Evolutionary conservation across 352 stramenopile genomes (phyloP).

Genomic region (Phytopythium cucurbitacearum): DNA sequence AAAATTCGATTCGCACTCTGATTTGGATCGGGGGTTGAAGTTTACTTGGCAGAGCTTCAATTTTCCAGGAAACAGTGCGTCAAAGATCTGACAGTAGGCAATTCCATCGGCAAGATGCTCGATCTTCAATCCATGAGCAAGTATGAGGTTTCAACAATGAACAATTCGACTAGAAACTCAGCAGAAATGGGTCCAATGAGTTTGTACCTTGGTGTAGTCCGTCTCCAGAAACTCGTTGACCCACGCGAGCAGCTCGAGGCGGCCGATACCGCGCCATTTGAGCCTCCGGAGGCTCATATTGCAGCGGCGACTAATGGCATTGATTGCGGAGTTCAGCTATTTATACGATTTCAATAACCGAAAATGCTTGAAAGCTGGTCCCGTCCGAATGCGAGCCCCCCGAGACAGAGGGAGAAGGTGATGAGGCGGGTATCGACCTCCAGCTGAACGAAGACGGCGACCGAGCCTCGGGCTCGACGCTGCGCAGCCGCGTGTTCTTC

Average conservation of each 20-base stretch:
- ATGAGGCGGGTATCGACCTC: too few species aligned
- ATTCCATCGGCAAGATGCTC: slow-evolving; percentile 78
- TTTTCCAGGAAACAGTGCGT: slow-evolving; percentile 67
- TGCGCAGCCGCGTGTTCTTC: too few species aligned
- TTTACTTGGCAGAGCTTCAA: slow-evolving; percentile 50
- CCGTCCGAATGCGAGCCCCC: too few species aligned
- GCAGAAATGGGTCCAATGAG: not conserved
- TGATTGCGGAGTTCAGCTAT: too few species aligned
- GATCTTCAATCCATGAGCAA: slow-evolving; percentile 22
- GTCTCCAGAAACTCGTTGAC: slow-evolving; percentile 80
- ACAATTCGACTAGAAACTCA: not conserved
- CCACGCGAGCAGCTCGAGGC: slow-evolving; percentile 74
- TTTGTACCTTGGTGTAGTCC: slow-evolving; percentile 67
- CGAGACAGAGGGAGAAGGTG: too few species aligned
- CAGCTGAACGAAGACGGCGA: too few species aligned
- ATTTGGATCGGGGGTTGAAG: slow-evolving; percentile 45
- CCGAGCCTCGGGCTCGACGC: too few species aligned
- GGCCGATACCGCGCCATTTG: slow-evolving; percentile 69
- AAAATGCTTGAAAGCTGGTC: not conserved
- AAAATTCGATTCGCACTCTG: slow-evolving; percentile 68
- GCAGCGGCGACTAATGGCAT: not conserved
- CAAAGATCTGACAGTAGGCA: slow-evolving; percentile 75
- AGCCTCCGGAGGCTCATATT: slow-evolving; percentile 73
- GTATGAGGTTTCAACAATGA: not conserved
- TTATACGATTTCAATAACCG: not conserved